Percentiles rank a stretch among this genome's conserved stretches.
Conservation (phyloP, 805 yeast genomes). For the Wickerhamiella sergipiensis region DNA sequence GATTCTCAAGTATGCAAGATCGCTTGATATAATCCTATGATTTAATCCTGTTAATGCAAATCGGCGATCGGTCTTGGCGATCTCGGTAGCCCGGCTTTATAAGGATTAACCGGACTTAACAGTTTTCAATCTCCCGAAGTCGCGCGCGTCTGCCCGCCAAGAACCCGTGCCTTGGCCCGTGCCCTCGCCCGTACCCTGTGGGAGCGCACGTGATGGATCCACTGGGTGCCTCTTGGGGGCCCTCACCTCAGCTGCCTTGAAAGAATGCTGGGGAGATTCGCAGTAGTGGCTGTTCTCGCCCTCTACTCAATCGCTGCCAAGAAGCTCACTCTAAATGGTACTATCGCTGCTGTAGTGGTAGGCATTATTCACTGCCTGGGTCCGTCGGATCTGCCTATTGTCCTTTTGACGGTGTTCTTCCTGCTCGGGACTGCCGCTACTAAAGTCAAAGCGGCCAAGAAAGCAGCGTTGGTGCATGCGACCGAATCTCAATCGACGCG, state of each 20-base stretch:
- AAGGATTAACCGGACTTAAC: not conserved
- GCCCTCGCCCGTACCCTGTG: not conserved
- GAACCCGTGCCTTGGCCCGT: no score
- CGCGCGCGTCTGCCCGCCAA: no score
- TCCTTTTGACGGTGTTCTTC: constrained; percentile 19
- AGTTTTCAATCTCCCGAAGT: not conserved
- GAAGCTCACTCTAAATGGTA: constrained; percentile 11
- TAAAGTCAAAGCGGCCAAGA: constrained; percentile 22
- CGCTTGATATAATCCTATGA: no score
- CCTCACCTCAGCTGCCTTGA: not conserved
- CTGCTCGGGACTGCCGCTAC: constrained; percentile 22
- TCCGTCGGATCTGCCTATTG: constrained; percentile 17
- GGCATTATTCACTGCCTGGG: constrained; percentile 24
- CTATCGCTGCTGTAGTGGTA: constrained; percentile 19
- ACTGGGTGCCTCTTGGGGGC: no score
- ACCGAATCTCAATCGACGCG: constrained; percentile 15
- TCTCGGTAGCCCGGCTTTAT: not conserved
- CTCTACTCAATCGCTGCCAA: not conserved
- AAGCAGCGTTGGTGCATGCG: constrained; percentile 18
- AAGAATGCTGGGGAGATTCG: not conserved
- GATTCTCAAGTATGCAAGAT: no score
- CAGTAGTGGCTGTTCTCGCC: not conserved
- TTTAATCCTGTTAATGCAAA: not conserved
- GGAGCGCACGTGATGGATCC: not conserved
- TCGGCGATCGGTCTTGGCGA: not conserved